Evolutionary conservation across 2,329 filamentous ascomycete species (phyloP).

Genomic region (Monilinia fructicola): DNA sequence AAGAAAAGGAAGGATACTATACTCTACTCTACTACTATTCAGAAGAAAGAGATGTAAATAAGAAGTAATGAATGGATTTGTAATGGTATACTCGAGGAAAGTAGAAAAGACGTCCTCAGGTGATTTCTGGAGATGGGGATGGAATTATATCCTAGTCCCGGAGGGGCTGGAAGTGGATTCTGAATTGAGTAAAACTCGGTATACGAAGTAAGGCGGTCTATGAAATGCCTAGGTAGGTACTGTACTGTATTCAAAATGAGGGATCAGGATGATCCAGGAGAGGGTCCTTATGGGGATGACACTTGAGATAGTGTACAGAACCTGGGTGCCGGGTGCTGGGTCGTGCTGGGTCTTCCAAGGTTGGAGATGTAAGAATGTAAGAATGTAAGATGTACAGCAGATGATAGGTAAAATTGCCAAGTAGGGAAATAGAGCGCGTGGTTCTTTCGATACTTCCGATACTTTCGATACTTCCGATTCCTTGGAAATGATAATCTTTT

Average conservation of each 20-base stretch:
- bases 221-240: too few species aligned
- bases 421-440: constrained; percentile 15
- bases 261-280: neutral
- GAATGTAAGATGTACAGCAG: too few species aligned
- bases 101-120: constrained; percentile 3
- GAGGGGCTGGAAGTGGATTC: constrained; percentile 22
- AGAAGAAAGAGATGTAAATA: neutral
- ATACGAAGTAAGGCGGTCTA: constrained; percentile 15
- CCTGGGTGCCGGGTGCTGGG: too few species aligned
- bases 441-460: neutral
- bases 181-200: neutral
- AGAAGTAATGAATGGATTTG: constrained; percentile 4
- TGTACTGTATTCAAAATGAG: neutral
- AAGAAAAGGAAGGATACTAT: neutral
- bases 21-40: neutral
- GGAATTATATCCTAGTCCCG: constrained; percentile 16
- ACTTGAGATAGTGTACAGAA: neutral
- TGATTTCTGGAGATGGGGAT: constrained; percentile 2
- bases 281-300: neutral
- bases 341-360: too few species aligned
- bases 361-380: too few species aligned
- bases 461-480: neutral
- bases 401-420: constrained; percentile 12
- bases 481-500: neutral
- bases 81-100: constrained; percentile 2